phyloP scores from a whole-genome alignment of 2,329 filamentous ascomycete species.

The Lecanicillium sp. region DNA sequence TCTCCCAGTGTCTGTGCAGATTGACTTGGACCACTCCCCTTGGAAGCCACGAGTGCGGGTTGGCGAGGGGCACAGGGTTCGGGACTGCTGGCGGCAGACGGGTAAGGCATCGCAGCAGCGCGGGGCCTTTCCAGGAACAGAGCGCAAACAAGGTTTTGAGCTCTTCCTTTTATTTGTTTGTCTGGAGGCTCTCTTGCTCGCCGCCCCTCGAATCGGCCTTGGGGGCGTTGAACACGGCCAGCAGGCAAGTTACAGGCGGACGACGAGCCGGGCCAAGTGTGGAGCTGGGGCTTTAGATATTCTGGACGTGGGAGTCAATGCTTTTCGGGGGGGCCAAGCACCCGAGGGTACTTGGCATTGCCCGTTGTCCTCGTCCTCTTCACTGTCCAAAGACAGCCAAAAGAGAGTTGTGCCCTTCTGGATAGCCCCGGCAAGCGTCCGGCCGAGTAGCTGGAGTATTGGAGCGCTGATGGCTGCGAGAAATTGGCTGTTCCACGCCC shows the following conservation, averaged over 20 bases:
- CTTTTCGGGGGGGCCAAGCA: background rate
- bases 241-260: no score
- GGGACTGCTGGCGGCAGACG: background rate
- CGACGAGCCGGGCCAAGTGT: background rate
- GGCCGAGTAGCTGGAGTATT: background rate
- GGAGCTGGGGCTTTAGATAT: background rate
- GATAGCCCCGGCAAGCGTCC: background rate
- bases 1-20: slow-evolving; percentile 6
- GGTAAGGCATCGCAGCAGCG: no score
- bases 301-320: background rate
- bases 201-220: background rate
- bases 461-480: no score
- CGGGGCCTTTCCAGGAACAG: background rate
- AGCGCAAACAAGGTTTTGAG: background rate
- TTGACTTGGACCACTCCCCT: background rate
- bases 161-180: slow-evolving; percentile 2
- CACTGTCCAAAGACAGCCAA: no score
- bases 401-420: background rate
- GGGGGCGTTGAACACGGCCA: background rate
- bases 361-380: no score
- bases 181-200: background rate
- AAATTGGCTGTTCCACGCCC: no score
- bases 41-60: background rate
- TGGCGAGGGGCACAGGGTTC: background rate
- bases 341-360: background rate